Evolutionary conservation across 2,329 filamentous ascomycete species (phyloP), one percentile per base, ranked within the genome.

Genomic region (Rhexocercosporidium sp.): DNA sequence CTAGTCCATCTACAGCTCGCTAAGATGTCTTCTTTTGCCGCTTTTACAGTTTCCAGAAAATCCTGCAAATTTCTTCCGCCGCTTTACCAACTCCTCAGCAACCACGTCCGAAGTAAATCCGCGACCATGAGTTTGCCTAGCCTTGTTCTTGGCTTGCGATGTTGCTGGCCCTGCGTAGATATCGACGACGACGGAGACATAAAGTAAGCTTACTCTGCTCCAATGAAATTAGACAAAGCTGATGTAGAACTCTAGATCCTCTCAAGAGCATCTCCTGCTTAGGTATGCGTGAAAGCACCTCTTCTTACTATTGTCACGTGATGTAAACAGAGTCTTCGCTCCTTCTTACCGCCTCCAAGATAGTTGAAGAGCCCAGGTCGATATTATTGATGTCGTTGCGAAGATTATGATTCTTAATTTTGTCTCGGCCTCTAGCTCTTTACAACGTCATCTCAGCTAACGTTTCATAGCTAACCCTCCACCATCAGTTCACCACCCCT

Each of bases 41-140:
- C 39, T 46, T 60, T 46, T 22, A 6, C 14, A 44, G 2, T 29
- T 6, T 53, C 14, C 34, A 37, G n/a, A 53, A 29, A 27, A 3
- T 31, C 49, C 8, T 5, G 1, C 7, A 6, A 27, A 27, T 14
- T 12, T 20, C 59, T 41, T 12, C 37, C 7, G 37, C 56, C 57
- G 34, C 56, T 60, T 34, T 65, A 41, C 3, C 20, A 25, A 11
- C 37, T 41, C 51, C 44, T 59, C 39, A 31, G 31, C 51, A 59
- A 51, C 39, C 57, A 54, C 41, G 44, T 22, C 65, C 53, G 59
- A 62, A 66, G 53, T 47, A 22, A 37, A 63, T 22, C 65, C 64
- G 47, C 39, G 7, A 51, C 22, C n/a, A 29, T 39, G 29, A 20
- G 39, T 57, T 41, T 20, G 3, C 9, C 12, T 37, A n/a, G 20